Evolutionary conservation across 352 stramenopile genomes (phyloP).

Genomic region (Phytophthora kernoviae): DNA sequence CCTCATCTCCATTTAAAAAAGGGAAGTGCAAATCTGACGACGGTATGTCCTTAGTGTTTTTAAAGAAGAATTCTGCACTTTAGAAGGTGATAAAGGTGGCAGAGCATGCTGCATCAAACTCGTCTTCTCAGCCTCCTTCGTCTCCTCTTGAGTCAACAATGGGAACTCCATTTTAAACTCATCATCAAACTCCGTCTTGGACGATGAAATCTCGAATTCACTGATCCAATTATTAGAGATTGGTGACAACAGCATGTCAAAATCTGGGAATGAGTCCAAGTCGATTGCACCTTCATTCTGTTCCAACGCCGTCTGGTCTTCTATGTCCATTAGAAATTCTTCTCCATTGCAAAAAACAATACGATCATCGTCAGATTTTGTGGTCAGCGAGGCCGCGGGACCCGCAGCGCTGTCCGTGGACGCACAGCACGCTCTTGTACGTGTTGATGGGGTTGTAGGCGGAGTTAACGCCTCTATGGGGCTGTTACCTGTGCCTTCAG

Average conservation of each 20-base stretch:
- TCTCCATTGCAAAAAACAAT: no score
- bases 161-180: constrained; percentile 35
- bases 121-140: constrained; percentile 11
- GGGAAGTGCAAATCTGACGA: constrained; percentile 8
- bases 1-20: constrained; percentile 26
- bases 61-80: constrained; percentile 21
- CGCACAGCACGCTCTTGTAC: no score
- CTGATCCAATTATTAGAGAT: constrained; percentile 25
- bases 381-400: no score
- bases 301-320: background rate
- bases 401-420: no score
- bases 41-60: constrained; percentile 17
- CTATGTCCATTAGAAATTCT: constrained; percentile 15
- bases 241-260: constrained; percentile 50
- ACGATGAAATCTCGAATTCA: constrained; percentile 28
- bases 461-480: no score
- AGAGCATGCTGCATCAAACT: constrained; percentile 7
- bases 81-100: constrained; percentile 29
- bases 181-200: constrained; percentile 16
- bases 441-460: no score
- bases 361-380: no score
- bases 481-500: no score
- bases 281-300: constrained; percentile 28
- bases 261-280: constrained; percentile 41
- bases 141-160: constrained; percentile 13